A percentile compares a stretch with the other conserved stretches of the same genome.
Conservation (phyloP, 768 basidiomycete genomes). For the Dioszegia hungarica region DNA sequence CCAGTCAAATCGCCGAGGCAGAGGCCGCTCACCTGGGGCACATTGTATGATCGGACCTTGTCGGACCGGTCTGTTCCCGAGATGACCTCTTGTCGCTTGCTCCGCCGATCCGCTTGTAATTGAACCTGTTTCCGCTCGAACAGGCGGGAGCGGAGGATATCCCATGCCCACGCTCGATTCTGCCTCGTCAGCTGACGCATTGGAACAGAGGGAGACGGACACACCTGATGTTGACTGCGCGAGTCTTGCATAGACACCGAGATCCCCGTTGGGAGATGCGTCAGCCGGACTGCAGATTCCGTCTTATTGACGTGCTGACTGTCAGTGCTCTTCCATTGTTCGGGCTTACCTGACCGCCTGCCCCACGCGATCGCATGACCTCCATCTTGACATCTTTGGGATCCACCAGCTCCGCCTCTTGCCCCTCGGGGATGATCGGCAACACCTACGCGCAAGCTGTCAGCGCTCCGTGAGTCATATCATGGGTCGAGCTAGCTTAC, state of each 20-base stretch:
- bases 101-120: not conserved
- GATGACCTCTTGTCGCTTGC: conserved; percentile 1
- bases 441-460: conserved; percentile 71
- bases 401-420: conserved; percentile 68
- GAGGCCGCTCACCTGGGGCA: conserved; percentile 62
- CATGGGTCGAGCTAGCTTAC: conserved; percentile 52
- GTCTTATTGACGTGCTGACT: conserved; percentile 93
- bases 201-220: conserved; percentile 10
- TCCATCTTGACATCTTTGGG: conserved; percentile 78
- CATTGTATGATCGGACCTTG: conserved; percentile 95
- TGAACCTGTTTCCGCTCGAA: conserved; percentile 57
- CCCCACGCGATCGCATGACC: conserved; percentile 94
- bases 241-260: conserved; percentile 98
- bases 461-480: too few relatives aligned
- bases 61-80: conserved; percentile 68
- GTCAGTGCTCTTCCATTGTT: not conserved
- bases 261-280: conserved; percentile 86
- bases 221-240: conserved; percentile 86
- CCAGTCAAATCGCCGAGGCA: not conserved
- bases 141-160: conserved; percentile 77
- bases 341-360: conserved; percentile 77
- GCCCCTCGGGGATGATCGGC: conserved; percentile 61
- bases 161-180: conserved; percentile 91
- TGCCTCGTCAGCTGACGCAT: conserved; percentile 43
- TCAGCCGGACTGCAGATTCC: conserved; percentile 91